Conservation (phyloP, 225 moss, liverwort and hornwort species). For the Antitrichia curtipendula region DNA sequence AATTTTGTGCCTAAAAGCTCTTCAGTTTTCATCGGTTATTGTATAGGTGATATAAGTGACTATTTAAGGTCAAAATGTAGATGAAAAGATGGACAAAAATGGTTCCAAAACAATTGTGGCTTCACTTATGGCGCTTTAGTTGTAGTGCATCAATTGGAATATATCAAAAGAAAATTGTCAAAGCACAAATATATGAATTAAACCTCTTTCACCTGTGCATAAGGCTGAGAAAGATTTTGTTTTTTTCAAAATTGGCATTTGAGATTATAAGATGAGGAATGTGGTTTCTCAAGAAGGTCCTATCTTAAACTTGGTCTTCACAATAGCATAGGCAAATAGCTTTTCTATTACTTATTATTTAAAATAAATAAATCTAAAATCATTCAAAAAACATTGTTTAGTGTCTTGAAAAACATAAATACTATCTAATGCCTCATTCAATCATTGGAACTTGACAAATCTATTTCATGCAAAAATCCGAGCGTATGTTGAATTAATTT, state of each 20-base stretch:
- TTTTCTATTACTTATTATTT: not conserved
- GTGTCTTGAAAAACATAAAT: not conserved
- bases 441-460: no score
- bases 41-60: no score
- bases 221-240: no score
- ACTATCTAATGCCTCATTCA: not conserved
- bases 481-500: not conserved
- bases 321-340: not conserved
- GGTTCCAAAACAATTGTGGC: not conserved
- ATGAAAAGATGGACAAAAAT: not conserved
- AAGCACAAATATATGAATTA: not conserved
- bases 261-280: not conserved
- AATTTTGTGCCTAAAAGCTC: no score
- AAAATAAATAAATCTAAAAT: not conserved
- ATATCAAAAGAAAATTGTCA: not conserved
- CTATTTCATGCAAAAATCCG: no score
- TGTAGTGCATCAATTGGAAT: not conserved
- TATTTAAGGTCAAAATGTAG: not conserved
- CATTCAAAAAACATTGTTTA: not conserved
- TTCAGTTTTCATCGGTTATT: no score
- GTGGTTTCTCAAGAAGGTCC: not conserved
- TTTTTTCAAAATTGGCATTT: no score
- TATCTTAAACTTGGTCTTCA: not conserved
- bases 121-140: not conserved
- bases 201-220: no score